These are phyloP conservation scores for Lachnellula hyalina DNA, from an alignment of 2,329 filamentous ascomycete genomes.

Conservation along the genomic window DNA sequence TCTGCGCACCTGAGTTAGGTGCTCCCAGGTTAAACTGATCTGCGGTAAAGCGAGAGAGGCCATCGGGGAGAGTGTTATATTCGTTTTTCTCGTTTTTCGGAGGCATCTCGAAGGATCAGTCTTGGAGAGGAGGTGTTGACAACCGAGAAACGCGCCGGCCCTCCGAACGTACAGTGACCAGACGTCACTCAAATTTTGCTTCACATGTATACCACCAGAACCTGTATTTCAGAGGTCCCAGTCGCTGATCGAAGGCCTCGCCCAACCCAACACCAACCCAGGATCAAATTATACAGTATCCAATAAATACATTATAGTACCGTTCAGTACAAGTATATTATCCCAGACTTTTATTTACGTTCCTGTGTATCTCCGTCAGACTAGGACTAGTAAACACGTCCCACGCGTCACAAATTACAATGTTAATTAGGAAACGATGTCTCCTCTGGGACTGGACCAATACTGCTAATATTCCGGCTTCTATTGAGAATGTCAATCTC, in stretches of 20 bases:
- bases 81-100: constrained; percentile 1
- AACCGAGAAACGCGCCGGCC: neutral
- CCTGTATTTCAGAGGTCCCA: too few species aligned
- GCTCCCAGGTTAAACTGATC: neutral
- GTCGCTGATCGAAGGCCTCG: too few species aligned
- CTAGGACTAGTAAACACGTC: neutral
- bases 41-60: neutral
- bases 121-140: neutral
- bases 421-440: constrained; percentile 32
- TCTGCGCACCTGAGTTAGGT: neutral
- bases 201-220: too few species aligned
- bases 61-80: neutral
- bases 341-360: too few species aligned
- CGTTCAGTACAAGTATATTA: too few species aligned
- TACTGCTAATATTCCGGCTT: constrained; percentile 30
- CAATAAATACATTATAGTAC: too few species aligned
- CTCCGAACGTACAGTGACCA: too few species aligned
- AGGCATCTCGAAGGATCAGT: neutral
- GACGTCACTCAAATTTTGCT: too few species aligned
- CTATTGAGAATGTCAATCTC: constrained; percentile 35
- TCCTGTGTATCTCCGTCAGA: neutral
- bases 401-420: neutral
- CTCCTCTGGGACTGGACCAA: constrained; percentile 42
- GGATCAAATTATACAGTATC: too few species aligned
- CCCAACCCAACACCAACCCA: too few species aligned